Evolutionary conservation across 2,329 filamentous ascomycete genomes (phyloP).

Genomic region (Dactylonectria macrodidyma): DNA sequence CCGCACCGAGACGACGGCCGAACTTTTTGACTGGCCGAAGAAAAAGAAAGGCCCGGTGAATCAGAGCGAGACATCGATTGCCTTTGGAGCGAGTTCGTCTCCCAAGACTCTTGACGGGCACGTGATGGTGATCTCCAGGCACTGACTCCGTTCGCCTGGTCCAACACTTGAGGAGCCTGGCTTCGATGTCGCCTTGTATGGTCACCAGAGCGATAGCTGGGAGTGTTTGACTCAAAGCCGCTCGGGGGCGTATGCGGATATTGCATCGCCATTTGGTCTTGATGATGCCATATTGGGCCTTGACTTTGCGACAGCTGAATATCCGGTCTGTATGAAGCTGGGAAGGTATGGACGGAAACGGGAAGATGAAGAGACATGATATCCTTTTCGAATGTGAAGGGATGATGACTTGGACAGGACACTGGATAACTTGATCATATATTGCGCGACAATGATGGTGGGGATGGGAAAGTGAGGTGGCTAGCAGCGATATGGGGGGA

Average conservation of each 20-base stretch:
- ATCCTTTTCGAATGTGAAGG: background rate
- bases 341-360: conserved; percentile 12
- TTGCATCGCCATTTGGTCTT: background rate
- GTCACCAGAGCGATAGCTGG: background rate
- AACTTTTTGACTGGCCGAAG: conserved; percentile 11
- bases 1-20: conserved; percentile 17
- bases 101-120: conserved; percentile 15
- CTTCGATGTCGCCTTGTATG: background rate
- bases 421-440: background rate
- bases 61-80: background rate
- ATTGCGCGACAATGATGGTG: background rate
- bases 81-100: conserved; percentile 1
- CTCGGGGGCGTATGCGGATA: background rate
- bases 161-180: conserved; percentile 6
- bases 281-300: conserved; percentile 9
- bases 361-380: conserved; percentile 30
- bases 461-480: conserved; percentile 23
- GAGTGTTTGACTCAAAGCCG: background rate
- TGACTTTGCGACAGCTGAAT: conserved; percentile 13
- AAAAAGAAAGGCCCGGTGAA: background rate
- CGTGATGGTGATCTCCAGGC: conserved; percentile 20
- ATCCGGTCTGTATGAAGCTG: conserved; percentile 4
- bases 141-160: conserved; percentile 12
- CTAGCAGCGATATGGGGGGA: background rate
- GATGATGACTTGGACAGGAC: background rate